Evolutionary conservation across 371 early-diverging fungal genomes (phyloP).

Genomic region (Mucor indicus): DNA sequence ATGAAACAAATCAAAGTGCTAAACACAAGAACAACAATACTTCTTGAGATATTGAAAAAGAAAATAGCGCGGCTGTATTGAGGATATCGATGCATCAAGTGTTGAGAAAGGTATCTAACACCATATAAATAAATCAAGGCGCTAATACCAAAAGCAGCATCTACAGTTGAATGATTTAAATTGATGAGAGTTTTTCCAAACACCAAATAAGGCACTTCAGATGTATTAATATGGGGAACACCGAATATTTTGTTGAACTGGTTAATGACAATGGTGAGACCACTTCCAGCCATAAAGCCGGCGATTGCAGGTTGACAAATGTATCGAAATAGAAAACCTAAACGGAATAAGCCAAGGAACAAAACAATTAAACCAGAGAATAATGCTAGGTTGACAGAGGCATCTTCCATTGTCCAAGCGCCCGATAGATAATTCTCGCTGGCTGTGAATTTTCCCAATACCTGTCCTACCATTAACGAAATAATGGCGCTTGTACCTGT

Average conservation of each 20-base stretch:
- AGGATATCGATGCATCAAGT: slow-evolving; percentile 38
- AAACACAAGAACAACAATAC: slow-evolving; percentile 73
- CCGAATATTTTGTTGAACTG: slow-evolving; percentile 79
- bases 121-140: slow-evolving; percentile 49
- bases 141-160: slow-evolving; percentile 61
- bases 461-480: slow-evolving; percentile 69
- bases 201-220: slow-evolving; percentile 54
- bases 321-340: slow-evolving; percentile 82
- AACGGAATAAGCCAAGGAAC: slow-evolving; percentile 68
- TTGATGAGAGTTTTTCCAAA: slow-evolving; percentile 53
- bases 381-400: slow-evolving; percentile 53
- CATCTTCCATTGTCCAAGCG: slow-evolving; percentile 29
- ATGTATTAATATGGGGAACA: slow-evolving; percentile 62
- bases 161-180: slow-evolving; percentile 44
- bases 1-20: slow-evolving; percentile 70
- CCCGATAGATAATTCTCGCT: slow-evolving; percentile 36
- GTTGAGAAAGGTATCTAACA: slow-evolving; percentile 29
- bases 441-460: slow-evolving; percentile 46
- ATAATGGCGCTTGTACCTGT: slow-evolving; percentile 78
- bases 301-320: slow-evolving; percentile 74
- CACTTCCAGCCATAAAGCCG: slow-evolving; percentile 78
- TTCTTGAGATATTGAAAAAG: slow-evolving; percentile 61
- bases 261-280: slow-evolving; percentile 72
- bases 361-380: slow-evolving; percentile 65
- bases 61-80: slow-evolving; percentile 31